Evolutionary conservation across 305 asterid species (phyloP).

Genomic region (Andrographis paniculata): DNA sequence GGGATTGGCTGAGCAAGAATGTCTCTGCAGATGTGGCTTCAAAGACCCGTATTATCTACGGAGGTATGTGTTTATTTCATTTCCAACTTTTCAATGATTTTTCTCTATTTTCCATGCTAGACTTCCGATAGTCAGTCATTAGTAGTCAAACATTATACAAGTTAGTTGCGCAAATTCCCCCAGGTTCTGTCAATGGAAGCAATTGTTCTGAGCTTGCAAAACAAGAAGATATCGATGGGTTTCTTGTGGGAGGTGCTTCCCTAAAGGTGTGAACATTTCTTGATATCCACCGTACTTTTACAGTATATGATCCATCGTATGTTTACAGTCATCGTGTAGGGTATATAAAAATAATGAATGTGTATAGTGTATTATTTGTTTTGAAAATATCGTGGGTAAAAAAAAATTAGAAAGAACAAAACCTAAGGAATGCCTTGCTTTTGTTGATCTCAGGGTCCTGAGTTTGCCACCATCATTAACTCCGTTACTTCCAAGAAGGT

Average conservation of each 20-base stretch:
- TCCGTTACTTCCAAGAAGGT: slow-evolving; percentile 73
- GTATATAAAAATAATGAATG: too few species aligned
- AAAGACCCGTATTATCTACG: slow-evolving; percentile 65
- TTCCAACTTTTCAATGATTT: too few species aligned
- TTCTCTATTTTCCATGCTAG: too few species aligned
- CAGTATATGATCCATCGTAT: neutral
- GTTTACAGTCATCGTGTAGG: neutral
- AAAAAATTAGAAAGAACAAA: too few species aligned
- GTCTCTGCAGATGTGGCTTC: slow-evolving; percentile 75
- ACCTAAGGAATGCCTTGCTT: too few species aligned
- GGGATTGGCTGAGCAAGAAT: slow-evolving; percentile 70
- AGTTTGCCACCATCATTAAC: slow-evolving; percentile 59
- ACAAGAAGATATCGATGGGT: slow-evolving; percentile 78
- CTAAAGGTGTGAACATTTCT: slow-evolving; percentile 39
- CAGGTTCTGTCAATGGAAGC: slow-evolving; percentile 73
- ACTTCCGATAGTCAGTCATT: too few species aligned
- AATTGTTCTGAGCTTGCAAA: slow-evolving; percentile 68
- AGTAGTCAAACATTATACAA: too few species aligned
- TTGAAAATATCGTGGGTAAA: too few species aligned
- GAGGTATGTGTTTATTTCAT: slow-evolving; percentile 55
- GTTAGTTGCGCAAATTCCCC: too few species aligned
- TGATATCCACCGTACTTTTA: too few species aligned
- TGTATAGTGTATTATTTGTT: too few species aligned
- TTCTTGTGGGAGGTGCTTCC: slow-evolving; percentile 82
- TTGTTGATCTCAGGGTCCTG: slow-evolving; percentile 49